Evolutionary conservation across 1,284 basidiomycete genomes (phyloP).

Genomic region (Tremellales sp.): DNA sequence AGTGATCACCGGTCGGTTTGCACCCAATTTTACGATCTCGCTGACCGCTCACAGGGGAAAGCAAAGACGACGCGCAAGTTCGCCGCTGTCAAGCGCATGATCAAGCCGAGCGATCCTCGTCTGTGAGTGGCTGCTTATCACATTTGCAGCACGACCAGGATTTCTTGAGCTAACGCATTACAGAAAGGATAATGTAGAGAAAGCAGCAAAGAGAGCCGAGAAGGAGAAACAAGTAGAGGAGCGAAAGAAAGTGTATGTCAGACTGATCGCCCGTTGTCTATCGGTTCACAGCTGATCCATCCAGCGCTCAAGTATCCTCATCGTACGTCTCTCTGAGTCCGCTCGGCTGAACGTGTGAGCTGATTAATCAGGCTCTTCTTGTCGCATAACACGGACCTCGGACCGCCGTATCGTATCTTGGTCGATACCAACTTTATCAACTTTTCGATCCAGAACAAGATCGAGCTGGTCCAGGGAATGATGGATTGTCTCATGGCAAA

Average conservation of each 20-base stretch:
- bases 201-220: conserved; percentile 50
- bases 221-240: conserved; percentile 50
- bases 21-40: no score
- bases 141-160: neutral
- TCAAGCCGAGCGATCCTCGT: conserved; percentile 91
- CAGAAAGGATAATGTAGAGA: conserved; percentile 53
- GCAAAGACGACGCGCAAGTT: conserved; percentile 94
- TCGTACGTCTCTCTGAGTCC: conserved; percentile 6
- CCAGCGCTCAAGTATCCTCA: conserved; percentile 27
- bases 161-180: neutral
- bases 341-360: neutral
- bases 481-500: conserved; percentile 99
- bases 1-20: no score
- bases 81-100: conserved; percentile 87
- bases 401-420: conserved; percentile 93
- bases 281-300: conserved; percentile 1
- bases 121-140: conserved; percentile 60
- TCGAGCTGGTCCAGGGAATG: conserved; percentile 95
- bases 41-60: conserved; percentile 81
- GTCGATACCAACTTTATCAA: conserved; percentile 99
- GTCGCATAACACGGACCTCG: conserved; percentile 91
- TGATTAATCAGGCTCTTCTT: conserved; percentile 74
- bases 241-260: conserved; percentile 49
- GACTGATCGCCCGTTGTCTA: conserved; percentile 28
- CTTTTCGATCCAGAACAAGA: conserved; percentile 95